phyloP scores from a whole-genome alignment of 169 alveolate species.

The Plasmodium relictum region DNA sequence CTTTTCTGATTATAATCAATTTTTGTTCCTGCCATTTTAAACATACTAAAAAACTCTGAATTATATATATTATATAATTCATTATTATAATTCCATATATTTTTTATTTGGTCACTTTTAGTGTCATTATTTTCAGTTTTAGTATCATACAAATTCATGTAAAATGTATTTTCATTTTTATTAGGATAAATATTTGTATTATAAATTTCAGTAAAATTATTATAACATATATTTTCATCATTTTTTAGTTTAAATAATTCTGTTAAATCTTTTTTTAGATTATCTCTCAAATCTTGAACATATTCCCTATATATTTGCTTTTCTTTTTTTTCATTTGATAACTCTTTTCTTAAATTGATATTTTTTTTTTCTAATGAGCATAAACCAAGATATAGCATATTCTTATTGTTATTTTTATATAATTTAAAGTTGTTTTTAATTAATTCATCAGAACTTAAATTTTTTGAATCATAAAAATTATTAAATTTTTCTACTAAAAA shows the following conservation, averaged over 20 bases:
- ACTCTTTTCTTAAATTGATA: constrained; percentile 24
- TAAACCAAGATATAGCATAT: constrained; percentile 12
- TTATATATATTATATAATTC: neutral
- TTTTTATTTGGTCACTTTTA: neutral
- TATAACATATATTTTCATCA: constrained; percentile 4
- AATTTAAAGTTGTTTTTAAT: constrained; percentile 21
- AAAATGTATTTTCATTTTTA: neutral
- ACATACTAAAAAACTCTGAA: constrained; percentile 17
- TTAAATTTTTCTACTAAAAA: constrained; percentile 72
- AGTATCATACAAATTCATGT: constrained; percentile 1
- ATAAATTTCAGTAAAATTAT: constrained; percentile 5
- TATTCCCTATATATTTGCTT: constrained; percentile 11
- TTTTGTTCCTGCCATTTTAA: constrained; percentile 22
- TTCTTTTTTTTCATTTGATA: constrained; percentile 41
- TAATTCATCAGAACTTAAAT: constrained; percentile 3
- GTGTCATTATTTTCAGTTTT: neutral
- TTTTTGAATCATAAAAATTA: constrained; percentile 8
- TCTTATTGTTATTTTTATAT: constrained; percentile 24
- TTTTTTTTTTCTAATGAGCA: constrained; percentile 48
- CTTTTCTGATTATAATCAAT: constrained; percentile 41
- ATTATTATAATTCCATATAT: constrained; percentile 13
- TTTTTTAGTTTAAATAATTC: constrained; percentile 17
- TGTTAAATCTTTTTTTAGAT: constrained; percentile 28
- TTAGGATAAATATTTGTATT: constrained; percentile 6
- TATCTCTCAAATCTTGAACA: constrained; percentile 23